A percentile compares a stretch with the other conserved stretches of the same genome.
Evolutionary conservation across 1,139 yeast genomes (phyloP).

Genomic region (Kodamaea sp.): DNA sequence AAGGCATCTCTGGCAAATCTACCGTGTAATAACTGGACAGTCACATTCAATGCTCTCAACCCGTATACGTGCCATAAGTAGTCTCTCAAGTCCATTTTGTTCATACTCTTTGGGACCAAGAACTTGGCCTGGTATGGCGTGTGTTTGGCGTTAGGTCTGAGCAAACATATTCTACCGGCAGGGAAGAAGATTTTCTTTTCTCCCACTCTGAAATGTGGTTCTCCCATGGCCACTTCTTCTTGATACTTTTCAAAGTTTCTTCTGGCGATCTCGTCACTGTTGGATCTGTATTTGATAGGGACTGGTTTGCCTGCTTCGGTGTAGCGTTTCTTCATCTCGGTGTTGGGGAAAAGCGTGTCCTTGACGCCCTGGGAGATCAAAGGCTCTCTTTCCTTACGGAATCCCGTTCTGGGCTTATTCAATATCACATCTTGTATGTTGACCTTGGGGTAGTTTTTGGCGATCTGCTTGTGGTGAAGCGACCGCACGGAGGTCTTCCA

Average conservation of each 20-base stretch:
- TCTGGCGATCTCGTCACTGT: conserved; percentile 39
- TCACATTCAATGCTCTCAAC: conserved; percentile 80
- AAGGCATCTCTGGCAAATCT: conserved; percentile 61
- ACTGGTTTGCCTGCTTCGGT: conserved; percentile 43
- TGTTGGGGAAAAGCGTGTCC: conserved; percentile 44
- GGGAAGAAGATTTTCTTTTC: conserved; percentile 76
- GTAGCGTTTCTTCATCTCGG: conserved; percentile 38
- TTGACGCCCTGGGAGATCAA: conserved; percentile 43
- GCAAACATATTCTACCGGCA: conserved; percentile 71
- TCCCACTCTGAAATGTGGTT: conserved; percentile 83
- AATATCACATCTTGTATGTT: conserved; percentile 41
- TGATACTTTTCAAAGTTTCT: conserved; percentile 47
- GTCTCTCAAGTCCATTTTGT: conserved; percentile 88
- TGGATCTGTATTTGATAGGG: conserved; percentile 41
- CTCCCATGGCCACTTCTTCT: conserved; percentile 60
- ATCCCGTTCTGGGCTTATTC: conserved; percentile 41
- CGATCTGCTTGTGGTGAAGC: conserved; percentile 37
- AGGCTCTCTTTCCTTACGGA: conserved; percentile 41
- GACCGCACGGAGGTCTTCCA: conserved; percentile 17
- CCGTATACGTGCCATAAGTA: conserved; percentile 88
- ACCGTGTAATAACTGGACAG: conserved; percentile 82
- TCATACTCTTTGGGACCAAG: conserved; percentile 86
- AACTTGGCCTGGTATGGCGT: conserved; percentile 96
- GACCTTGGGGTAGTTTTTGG: conserved; percentile 41
- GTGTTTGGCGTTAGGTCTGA: conserved; percentile 90